Base-by-base conservation (phyloP, 768 basidiomycete genomes). In the Termitomyces sp. region DNA sequence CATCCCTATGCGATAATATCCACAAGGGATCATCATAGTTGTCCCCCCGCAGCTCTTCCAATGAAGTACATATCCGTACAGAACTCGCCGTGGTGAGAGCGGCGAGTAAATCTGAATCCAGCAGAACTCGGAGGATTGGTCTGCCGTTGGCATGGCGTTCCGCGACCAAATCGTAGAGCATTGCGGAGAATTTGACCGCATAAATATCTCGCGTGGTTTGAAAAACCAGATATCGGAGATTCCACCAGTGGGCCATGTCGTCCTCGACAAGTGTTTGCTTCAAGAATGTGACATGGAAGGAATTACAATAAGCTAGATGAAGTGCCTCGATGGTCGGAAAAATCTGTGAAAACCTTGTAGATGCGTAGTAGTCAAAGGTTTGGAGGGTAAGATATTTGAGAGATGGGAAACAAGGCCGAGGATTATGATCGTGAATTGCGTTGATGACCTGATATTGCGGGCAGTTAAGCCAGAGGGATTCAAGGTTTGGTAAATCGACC, bases 391-490 rank as follows among this genome's bases (percentile, higher is more conserved):
- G 65, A 60, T 75, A 75, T 53, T 66, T 62, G 32, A 77, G 67
- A 2, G 62, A 35, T 13, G 69, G 72, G 38, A 74, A 74, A 56
- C 67, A 69, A 32, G 60, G 61, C 18, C 32, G 50, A n/a, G 48
- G 52, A 16, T 20, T 30, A 6, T 47, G 12, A 26, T 46, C 14
- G 4, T 35, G 18, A 54, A 62, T 14, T 22, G 43, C 43, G 22
- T 60, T 56, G 32, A 60, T 35, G 26, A 59, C 36, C 18, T 38
- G 46, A 54, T 68, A 64, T 18, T 61, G 65, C 9, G 65, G 65
- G 54, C 66, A 70, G 33, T 72, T 59, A 38, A 75, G 61, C 72
- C 73, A 74, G 18, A 77, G 63, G 1, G 74, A 70, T 57, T 73
- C 63, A n/a, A 77, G 59, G 13, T 66, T 63, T 8, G 71, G 71